Conservation (phyloP, 805 yeast species). For the Pichia heedii region DNA sequence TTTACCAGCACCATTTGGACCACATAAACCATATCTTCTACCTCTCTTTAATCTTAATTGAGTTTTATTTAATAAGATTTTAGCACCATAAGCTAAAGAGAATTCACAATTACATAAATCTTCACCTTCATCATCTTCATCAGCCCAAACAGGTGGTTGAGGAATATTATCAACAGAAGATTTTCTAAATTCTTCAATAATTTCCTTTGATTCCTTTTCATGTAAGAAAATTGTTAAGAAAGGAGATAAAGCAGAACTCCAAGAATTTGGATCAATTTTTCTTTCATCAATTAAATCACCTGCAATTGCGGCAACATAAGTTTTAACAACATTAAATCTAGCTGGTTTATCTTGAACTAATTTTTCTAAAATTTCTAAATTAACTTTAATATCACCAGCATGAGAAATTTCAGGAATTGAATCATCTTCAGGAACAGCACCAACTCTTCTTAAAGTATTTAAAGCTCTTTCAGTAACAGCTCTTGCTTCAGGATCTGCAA, state of each 20-base stretch:
- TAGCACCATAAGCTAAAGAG: conserved; percentile 99
- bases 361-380: conserved; percentile 69
- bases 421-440: conserved; percentile 89
- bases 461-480: conserved; percentile 95
- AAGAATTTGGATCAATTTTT: conserved; percentile 81
- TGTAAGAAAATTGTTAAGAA: conserved; percentile 94
- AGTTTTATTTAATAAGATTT: conserved; percentile 98
- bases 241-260: conserved; percentile 85
- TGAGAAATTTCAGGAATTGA: conserved; percentile 93
- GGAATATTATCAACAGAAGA: conserved; percentile 98
- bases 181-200: conserved; percentile 92
- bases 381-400: conserved; percentile 94
- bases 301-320: conserved; percentile 90
- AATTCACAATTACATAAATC: conserved; percentile 99
- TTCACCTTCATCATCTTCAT: conserved; percentile 98
- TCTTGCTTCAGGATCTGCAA: conserved; percentile 99
- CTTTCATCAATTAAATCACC: conserved; percentile 99
- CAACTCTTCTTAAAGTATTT: conserved; percentile 97
- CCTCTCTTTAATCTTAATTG: conserved; percentile 98
- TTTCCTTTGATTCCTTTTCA: conserved; percentile 81
- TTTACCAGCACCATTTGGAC: conserved; percentile 98
- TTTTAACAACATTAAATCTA: conserved; percentile 71
- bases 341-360: conserved; percentile 60
- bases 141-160: conserved; percentile 79
- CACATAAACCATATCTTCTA: conserved; percentile 99